These are phyloP conservation scores for Magnusiomyces paraingens DNA, from an alignment of 1,139 yeast species.

Conservation along the genomic window DNA sequence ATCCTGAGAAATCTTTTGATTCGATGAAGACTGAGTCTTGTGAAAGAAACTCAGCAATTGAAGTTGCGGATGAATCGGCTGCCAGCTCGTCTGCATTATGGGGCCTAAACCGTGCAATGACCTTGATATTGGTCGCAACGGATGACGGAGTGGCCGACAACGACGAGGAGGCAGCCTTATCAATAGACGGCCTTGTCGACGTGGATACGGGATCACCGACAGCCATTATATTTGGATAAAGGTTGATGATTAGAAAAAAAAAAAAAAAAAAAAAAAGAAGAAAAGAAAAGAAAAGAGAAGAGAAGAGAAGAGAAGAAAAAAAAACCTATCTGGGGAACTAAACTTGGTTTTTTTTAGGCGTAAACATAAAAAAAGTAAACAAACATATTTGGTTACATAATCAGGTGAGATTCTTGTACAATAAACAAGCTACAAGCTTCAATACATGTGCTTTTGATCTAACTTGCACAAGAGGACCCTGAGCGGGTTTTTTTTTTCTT, in stretches of 20 bases:
- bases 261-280: neutral
- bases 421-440: neutral
- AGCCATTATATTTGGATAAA: neutral
- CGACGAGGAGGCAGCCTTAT: neutral
- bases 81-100: slow-evolving; percentile 4
- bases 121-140: slow-evolving; percentile 40
- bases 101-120: slow-evolving; percentile 63
- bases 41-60: slow-evolving; percentile 48
- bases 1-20: slow-evolving; percentile 39
- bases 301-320: too few relatives aligned
- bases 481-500: slow-evolving; percentile 1
- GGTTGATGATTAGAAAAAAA: neutral
- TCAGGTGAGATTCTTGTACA: slow-evolving; percentile 17
- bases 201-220: slow-evolving; percentile 12
- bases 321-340: neutral
- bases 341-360: neutral
- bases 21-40: slow-evolving; percentile 24
- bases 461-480: neutral
- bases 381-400: slow-evolving; percentile 20
- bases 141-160: slow-evolving; percentile 1
- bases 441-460: slow-evolving; percentile 4
- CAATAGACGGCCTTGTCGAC: slow-evolving; percentile 10
- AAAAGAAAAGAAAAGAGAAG: neutral
- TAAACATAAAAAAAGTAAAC: neutral
- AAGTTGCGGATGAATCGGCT: neutral